Percentiles rank a stretch among this genome's conserved stretches.
These are phyloP conservation scores for Sideroxylon spinosum DNA, from an alignment of 179 eudicot species.

Conservation along the genomic window DNA sequence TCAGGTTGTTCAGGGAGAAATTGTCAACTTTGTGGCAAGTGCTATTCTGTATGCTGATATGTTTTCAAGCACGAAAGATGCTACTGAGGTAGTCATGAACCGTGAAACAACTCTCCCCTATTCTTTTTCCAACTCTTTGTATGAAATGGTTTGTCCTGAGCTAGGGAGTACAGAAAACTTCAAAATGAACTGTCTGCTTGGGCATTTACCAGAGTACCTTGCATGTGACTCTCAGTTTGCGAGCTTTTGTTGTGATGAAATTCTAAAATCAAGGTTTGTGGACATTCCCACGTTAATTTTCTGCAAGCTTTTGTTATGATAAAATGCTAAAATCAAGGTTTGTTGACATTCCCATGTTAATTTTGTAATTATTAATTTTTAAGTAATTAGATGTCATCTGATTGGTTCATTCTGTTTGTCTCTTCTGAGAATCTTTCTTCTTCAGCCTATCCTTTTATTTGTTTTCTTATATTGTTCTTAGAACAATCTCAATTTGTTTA, in stretches of 20 bases:
- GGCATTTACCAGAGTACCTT: constrained; percentile 24
- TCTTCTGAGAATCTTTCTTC: background rate
- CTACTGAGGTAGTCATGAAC: constrained; percentile 18
- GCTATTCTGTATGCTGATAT: constrained; percentile 37
- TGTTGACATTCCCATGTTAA: too few relatives aligned
- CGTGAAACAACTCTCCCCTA: constrained; percentile 17
- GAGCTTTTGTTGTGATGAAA: constrained; percentile 20
- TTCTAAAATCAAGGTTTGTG: constrained; percentile 27
- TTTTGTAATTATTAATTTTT: too few relatives aligned
- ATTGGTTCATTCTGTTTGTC: background rate
- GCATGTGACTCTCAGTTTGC: constrained; percentile 21
- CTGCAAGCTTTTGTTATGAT: background rate
- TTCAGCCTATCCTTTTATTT: background rate
- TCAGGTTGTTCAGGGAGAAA: constrained; percentile 46
- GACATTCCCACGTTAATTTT: background rate
- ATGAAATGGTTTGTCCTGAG: constrained; percentile 26
- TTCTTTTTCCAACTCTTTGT: constrained; percentile 18
- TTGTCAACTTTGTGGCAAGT: constrained; percentile 47
- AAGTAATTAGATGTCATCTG: too few relatives aligned
- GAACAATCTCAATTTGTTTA: too few relatives aligned
- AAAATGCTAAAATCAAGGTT: too few relatives aligned
- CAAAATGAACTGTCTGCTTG: constrained; percentile 20
- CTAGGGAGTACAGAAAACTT: constrained; percentile 22
- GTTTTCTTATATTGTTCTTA: background rate
- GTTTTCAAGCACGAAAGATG: constrained; percentile 22